Conservation (phyloP, 169 alveolate species). For the Eimeria acervulina region DNA sequence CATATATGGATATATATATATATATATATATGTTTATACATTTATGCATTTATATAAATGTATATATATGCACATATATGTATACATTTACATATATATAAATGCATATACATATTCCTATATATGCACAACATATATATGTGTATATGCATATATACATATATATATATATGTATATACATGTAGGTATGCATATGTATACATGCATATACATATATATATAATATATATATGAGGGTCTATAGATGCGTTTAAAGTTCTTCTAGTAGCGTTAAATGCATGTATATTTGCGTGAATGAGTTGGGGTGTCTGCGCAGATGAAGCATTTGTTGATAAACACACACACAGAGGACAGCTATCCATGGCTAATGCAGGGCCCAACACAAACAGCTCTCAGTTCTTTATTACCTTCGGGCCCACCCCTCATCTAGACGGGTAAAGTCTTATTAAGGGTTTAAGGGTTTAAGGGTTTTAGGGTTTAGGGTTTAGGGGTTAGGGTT, state of each 20-base stretch:
- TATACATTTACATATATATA: too few species aligned
- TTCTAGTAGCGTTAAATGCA: too few species aligned
- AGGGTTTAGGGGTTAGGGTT: constrained; percentile 36
- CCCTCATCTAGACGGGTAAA: constrained; percentile 91
- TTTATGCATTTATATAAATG: too few species aligned
- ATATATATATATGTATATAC: too few species aligned
- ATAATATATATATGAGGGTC: background rate
- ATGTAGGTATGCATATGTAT: too few species aligned
- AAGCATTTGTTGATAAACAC: constrained; percentile 90
- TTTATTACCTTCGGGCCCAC: constrained; percentile 89
- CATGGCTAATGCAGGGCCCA: constrained; percentile 94
- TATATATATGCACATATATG: too few species aligned
- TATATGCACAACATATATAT: too few species aligned
- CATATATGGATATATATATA: background rate
- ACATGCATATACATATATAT: too few species aligned
- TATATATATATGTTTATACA: background rate
- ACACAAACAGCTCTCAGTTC: constrained; percentile 91
- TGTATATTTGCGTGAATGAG: background rate
- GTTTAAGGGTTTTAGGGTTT: constrained; percentile 43
- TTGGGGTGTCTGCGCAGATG: constrained; percentile 79
- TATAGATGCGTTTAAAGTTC: too few species aligned
- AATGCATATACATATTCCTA: too few species aligned
- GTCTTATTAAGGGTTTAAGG: constrained; percentile 89
- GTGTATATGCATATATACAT: too few species aligned
- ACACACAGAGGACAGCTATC: constrained; percentile 89